Conservation (phyloP, 75 land plant species). For the Pinus albicaulis region DNA sequence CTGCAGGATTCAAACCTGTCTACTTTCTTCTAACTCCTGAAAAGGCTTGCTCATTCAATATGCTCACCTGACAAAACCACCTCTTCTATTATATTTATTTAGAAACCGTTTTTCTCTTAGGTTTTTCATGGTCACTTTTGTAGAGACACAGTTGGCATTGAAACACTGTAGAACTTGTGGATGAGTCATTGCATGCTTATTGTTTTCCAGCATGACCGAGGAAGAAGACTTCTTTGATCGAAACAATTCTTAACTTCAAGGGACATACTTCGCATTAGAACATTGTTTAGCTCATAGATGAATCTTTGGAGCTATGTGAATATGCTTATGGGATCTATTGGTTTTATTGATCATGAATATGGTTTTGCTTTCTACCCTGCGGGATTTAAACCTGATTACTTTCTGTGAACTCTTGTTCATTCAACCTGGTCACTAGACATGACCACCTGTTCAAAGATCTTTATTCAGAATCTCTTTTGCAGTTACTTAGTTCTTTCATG, state of each 20-base stretch:
- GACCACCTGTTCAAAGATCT: too few species aligned
- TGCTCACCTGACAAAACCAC: too few species aligned
- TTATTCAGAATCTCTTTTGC: not conserved
- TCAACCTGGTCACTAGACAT: too few species aligned
- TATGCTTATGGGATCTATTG: not conserved
- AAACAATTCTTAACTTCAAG: not conserved
- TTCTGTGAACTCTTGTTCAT: too few species aligned
- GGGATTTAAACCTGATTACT: too few species aligned
- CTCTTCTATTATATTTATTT: too few species aligned
- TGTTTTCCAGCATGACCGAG: not conserved
- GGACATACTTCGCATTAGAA: not conserved
- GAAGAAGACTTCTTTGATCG: not conserved
- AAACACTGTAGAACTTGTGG: too few species aligned
- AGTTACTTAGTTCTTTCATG: not conserved
- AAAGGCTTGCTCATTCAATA: too few species aligned
- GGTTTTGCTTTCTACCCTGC: not conserved
- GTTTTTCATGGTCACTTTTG: not conserved
- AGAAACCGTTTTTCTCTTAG: not conserved
- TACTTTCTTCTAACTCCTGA: too few species aligned
- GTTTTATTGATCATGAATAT: not conserved
- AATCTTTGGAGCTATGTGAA: not conserved
- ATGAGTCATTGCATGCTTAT: too few species aligned
- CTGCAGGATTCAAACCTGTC: too few species aligned
- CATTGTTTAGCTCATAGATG: not conserved
- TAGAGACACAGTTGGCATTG: too few species aligned